These are phyloP conservation scores for Diddensiella transvaalensis DNA, from an alignment of 805 yeast species.

Conservation along the genomic window DNA sequence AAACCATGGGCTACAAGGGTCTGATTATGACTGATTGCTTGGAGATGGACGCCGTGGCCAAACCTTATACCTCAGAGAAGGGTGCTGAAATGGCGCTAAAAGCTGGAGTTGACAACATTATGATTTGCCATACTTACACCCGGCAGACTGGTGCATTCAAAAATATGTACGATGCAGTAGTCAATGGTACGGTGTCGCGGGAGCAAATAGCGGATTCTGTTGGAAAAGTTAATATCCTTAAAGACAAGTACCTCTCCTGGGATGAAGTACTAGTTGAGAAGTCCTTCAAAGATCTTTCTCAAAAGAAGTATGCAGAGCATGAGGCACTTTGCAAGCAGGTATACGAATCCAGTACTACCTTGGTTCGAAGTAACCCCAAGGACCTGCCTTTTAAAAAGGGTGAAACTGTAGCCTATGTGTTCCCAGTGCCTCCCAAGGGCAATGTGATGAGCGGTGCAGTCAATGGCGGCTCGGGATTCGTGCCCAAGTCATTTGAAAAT, in stretches of 20 bases:
- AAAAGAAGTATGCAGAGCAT: neutral
- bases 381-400: conserved; percentile 36
- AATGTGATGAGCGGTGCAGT: conserved; percentile 3
- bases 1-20: conserved; percentile 49
- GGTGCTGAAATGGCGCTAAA: conserved; percentile 53
- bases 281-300: conserved; percentile 38
- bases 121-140: conserved; percentile 53
- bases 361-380: conserved; percentile 42
- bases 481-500: conserved; percentile 35
- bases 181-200: conserved; percentile 31
- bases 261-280: conserved; percentile 37
- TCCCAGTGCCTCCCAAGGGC: conserved; percentile 14
- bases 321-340: conserved; percentile 35
- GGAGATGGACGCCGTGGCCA: conserved; percentile 56
- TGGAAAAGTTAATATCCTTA: conserved; percentile 41
- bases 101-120: conserved; percentile 58
- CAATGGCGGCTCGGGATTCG: conserved; percentile 21
- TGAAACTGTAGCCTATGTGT: conserved; percentile 22
- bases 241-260: conserved; percentile 43
- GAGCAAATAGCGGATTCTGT: conserved; percentile 38
- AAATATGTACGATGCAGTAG: conserved; percentile 31
- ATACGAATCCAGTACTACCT: conserved; percentile 42
- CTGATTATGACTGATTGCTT: conserved; percentile 56
- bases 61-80: conserved; percentile 54
- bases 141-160: conserved; percentile 54